Evolutionary conservation across 2,329 filamentous ascomycete genomes (phyloP).

Genomic region (Didymella sp.): DNA sequence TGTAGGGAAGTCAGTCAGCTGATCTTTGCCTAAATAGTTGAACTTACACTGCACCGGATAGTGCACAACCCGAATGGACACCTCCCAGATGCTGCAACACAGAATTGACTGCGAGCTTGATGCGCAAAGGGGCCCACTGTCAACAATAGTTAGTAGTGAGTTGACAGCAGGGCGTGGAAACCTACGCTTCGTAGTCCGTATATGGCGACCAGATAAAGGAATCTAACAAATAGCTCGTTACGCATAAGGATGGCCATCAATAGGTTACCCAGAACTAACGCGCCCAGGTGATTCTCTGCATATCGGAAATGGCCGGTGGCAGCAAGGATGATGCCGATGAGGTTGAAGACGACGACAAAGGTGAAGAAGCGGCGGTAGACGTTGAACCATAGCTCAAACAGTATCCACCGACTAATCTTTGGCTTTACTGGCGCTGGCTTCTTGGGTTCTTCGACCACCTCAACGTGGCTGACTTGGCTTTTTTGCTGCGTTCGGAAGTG

Average conservation of each 20-base stretch:
- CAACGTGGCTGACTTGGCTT: conserved; percentile 27
- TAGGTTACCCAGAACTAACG: conserved; percentile 44
- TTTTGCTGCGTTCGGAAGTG: conserved; percentile 31
- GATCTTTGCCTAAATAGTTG: background rate
- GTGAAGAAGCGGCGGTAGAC: conserved; percentile 48
- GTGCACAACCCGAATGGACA: conserved; percentile 46
- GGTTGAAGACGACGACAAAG: conserved; percentile 40
- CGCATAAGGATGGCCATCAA: conserved; percentile 42
- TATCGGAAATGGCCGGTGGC: conserved; percentile 40
- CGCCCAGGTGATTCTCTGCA: conserved; percentile 44
- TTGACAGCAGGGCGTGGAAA: background rate
- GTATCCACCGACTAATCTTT: conserved; percentile 40
- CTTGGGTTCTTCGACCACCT: conserved; percentile 25
- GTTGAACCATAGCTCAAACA: conserved; percentile 47
- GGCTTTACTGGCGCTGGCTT: conserved; percentile 30
- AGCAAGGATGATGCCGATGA: conserved; percentile 40
- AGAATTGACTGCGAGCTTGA: conserved; percentile 44
- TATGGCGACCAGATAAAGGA: conserved; percentile 42
- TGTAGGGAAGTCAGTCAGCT: conserved; percentile 24
- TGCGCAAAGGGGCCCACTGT: conserved; percentile 43
- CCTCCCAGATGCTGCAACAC: conserved; percentile 45
- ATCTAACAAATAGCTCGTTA: conserved; percentile 45
- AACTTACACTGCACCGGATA: conserved; percentile 44
- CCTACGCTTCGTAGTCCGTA: conserved; percentile 34
- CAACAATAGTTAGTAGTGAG: conserved; percentile 10